Evolutionary conservation across 2,329 filamentous ascomycete species (phyloP), one percentile per base, ranked within the genome.

Genomic region (Calonectria pseudoturangicola): DNA sequence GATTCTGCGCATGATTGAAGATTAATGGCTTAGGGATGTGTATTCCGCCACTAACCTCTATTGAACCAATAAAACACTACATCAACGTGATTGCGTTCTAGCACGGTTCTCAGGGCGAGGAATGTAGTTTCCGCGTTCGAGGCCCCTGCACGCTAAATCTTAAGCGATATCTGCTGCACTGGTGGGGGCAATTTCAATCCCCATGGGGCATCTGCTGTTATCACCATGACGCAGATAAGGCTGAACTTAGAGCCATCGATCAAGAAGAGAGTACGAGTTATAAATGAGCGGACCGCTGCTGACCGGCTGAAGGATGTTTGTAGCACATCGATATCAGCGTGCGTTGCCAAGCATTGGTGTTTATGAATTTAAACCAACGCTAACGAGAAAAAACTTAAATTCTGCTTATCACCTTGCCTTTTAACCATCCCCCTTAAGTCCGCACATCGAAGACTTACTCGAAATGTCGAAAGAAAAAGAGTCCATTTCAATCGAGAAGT

Each of bases 51-150:
- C 33, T 36, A 36, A 33, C 9, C 5, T 33, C 5, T 9, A 33
- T 33, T 33, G 5, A 33, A 33, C 30, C 30, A 33, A 36, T 4
- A 3, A 36, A 36, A 36, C 12, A 36, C 33, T 36, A 36, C 33
- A 4, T 21, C 43, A 7, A 3, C 8, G 7, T 21, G n/a, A 21
- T 21, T 9, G 18, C n/a, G 6, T 47, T 47, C 10, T 50, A 2
- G 47, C 6, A 50, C 47, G 47, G 3, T 16, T 16, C 6, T 15
- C 15, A 4, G 15, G 27, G 27, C 10, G 50, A 54, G 50, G 50
- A 54, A 54, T 28, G 50, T 36, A 21, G 33, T 33, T 54, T 54
- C 50, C 50, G 50, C 50, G 21, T 54, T 28, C 50, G 8, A n/a
- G 4, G 28, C 18, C 50, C 50, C 50, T 18, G 28, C 50, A 36